These are phyloP conservation scores for Hyaloperonospora brassicae DNA, from an alignment of 352 stramenopile species.

Conservation along the genomic window DNA sequence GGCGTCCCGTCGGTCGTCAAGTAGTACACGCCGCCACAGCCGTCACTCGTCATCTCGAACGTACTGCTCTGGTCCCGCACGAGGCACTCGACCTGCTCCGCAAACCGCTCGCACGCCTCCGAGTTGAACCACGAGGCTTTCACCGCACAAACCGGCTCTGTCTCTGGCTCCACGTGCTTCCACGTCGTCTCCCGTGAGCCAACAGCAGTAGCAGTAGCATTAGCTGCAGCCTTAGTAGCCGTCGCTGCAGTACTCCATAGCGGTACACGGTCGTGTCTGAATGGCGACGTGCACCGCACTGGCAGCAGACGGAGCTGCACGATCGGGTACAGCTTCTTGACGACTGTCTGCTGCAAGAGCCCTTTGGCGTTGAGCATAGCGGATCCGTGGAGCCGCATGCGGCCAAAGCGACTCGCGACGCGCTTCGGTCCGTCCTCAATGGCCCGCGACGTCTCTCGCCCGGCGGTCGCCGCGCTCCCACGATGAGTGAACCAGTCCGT, in stretches of 20 bases:
- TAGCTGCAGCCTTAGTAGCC: no score
- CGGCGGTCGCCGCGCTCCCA: slow-evolving; percentile 11
- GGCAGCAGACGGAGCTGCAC: slow-evolving; percentile 33
- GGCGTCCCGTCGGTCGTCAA: slow-evolving; percentile 21
- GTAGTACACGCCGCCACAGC: slow-evolving; percentile 71
- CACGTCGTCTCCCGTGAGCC: neutral
- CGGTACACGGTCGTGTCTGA: slow-evolving; percentile 15
- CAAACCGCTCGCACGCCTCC: slow-evolving; percentile 36
- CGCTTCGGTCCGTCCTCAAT: slow-evolving; percentile 4
- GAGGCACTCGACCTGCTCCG: slow-evolving; percentile 34
- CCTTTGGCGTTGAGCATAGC: slow-evolving; percentile 39
- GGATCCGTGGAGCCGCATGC: slow-evolving; percentile 33
- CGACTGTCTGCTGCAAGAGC: slow-evolving; percentile 36
- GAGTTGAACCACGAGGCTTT: slow-evolving; percentile 39
- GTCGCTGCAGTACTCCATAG: no score
- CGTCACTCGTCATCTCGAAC: slow-evolving; percentile 67
- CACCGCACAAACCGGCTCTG: slow-evolving; percentile 9
- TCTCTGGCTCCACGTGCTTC: slow-evolving; percentile 10
- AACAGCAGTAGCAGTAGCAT: neutral
- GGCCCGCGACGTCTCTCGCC: slow-evolving; percentile 3
- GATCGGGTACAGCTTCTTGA: slow-evolving; percentile 41
- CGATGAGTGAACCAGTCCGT: slow-evolving; percentile 24
- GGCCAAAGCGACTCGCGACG: slow-evolving; percentile 21
- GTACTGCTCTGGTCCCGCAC: slow-evolving; percentile 23
- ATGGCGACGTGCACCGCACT: slow-evolving; percentile 22